These are phyloP conservation scores for Pseudogymnoascus sp. DNA, from an alignment of 2,329 filamentous ascomycete genomes.

Conservation along the genomic window DNA sequence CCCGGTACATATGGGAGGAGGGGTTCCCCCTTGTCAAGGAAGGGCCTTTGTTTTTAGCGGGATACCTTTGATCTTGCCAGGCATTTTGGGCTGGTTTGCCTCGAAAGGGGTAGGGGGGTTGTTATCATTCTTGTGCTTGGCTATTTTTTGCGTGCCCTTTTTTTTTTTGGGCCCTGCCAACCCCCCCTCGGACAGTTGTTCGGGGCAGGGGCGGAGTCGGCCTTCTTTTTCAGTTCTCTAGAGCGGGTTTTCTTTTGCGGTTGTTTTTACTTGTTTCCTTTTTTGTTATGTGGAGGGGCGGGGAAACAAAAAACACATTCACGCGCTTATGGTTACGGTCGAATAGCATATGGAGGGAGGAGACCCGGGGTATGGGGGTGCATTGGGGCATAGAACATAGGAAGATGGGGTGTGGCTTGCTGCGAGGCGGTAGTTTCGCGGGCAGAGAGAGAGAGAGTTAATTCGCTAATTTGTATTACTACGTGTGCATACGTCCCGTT, in stretches of 20 bases:
- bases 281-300: not conserved
- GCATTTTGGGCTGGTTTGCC: not conserved
- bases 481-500: not conserved
- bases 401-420: not conserved
- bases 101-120: not conserved
- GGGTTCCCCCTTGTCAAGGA: not conserved
- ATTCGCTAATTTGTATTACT: conserved; percentile 9
- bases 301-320: not conserved
- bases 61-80: not conserved
- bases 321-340: conserved; percentile 1
- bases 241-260: not conserved
- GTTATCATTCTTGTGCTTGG: not conserved
- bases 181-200: not conserved
- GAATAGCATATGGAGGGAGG: not conserved
- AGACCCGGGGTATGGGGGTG: not conserved
- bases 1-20: not conserved
- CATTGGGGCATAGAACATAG: not conserved
- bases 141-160: not conserved
- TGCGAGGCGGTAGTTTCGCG: not conserved
- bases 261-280: not conserved
- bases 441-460: not conserved
- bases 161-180: not conserved
- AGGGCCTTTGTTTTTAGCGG: not conserved
- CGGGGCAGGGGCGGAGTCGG: not conserved
- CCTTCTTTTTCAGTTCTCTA: not conserved